These are phyloP conservation scores for Penicillium sp. DNA, from an alignment of 2,329 filamentous ascomycete species.

Conservation along the genomic window DNA sequence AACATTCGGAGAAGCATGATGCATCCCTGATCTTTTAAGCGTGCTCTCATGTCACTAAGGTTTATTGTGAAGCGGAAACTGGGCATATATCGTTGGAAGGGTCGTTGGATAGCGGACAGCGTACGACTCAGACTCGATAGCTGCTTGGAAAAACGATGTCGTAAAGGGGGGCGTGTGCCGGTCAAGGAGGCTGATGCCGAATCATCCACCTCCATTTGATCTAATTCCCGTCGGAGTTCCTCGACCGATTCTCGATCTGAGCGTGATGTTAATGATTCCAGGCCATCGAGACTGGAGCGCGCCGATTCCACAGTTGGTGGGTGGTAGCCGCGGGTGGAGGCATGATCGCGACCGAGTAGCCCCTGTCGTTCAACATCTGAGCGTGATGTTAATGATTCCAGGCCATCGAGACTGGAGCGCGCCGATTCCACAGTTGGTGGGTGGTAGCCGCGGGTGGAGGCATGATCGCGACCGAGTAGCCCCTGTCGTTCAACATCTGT, in stretches of 20 bases:
- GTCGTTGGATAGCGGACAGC: constrained; percentile 57
- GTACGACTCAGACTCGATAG: constrained; percentile 56
- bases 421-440: constrained; percentile 81
- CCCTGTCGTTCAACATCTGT: constrained; percentile 38
- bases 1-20: constrained; percentile 71
- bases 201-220: constrained; percentile 85
- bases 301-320: constrained; percentile 81
- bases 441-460: constrained; percentile 60
- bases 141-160: constrained; percentile 55
- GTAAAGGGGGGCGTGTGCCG: constrained; percentile 40
- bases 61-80: constrained; percentile 42
- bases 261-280: constrained; percentile 54
- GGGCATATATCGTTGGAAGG: constrained; percentile 47
- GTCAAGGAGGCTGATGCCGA: constrained; percentile 41
- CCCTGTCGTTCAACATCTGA: constrained; percentile 37
- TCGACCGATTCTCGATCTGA: constrained; percentile 56
- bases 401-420: constrained; percentile 59
- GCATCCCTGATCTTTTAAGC: constrained; percentile 52
- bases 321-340: constrained; percentile 60
- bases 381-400: constrained; percentile 55
- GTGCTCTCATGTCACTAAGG: constrained; percentile 33
- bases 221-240: constrained; percentile 74
- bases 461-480: constrained; percentile 39
- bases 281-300: constrained; percentile 59
- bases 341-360: constrained; percentile 39